Percentiles rank a stretch among this genome's conserved stretches.
Evolutionary conservation across 192 early-diverging fungal genomes (phyloP).

Genomic region (Chytriomyces hyalinus): DNA sequence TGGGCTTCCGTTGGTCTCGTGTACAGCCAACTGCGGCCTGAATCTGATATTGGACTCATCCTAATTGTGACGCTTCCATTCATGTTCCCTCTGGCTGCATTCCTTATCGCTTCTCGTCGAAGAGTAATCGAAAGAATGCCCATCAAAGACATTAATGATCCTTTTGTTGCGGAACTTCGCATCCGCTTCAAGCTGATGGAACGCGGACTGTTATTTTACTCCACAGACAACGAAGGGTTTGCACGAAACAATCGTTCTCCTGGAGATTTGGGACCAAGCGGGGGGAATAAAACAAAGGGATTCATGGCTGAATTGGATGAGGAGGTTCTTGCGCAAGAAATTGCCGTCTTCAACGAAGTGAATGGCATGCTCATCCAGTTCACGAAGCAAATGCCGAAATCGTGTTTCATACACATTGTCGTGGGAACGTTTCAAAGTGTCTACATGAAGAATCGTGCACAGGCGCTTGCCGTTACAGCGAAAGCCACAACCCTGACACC

Average conservation of each 20-base stretch:
- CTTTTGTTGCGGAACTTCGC: conserved; percentile 38
- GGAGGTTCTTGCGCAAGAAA: conserved; percentile 11
- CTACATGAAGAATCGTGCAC: conserved; percentile 47
- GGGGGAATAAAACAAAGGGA: neutral
- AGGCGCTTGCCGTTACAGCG: conserved; percentile 40
- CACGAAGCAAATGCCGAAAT: conserved; percentile 34
- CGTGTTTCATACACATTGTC: conserved; percentile 42
- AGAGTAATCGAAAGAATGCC: conserved; percentile 32
- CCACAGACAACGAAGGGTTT: conserved; percentile 22
- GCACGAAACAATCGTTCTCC: conserved; percentile 11
- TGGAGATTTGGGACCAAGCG: neutral
- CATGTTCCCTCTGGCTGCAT: conserved; percentile 18
- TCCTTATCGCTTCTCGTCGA: conserved; percentile 24
- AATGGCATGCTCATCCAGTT: conserved; percentile 23
- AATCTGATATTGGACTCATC: conserved; percentile 47
- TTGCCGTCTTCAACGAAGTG: conserved; percentile 22
- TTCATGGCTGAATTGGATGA: conserved; percentile 3
- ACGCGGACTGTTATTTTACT: conserved; percentile 32
- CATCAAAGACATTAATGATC: conserved; percentile 23
- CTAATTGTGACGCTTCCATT: conserved; percentile 31
- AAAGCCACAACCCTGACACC: conserved; percentile 41
- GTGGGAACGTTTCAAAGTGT: conserved; percentile 45
- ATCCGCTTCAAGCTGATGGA: conserved; percentile 37
- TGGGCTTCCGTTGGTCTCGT: conserved; percentile 44
- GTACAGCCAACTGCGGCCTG: conserved; percentile 38